Conservation (phyloP, 202 grass and related monocot genomes). For the Panicum hallii region DNA sequence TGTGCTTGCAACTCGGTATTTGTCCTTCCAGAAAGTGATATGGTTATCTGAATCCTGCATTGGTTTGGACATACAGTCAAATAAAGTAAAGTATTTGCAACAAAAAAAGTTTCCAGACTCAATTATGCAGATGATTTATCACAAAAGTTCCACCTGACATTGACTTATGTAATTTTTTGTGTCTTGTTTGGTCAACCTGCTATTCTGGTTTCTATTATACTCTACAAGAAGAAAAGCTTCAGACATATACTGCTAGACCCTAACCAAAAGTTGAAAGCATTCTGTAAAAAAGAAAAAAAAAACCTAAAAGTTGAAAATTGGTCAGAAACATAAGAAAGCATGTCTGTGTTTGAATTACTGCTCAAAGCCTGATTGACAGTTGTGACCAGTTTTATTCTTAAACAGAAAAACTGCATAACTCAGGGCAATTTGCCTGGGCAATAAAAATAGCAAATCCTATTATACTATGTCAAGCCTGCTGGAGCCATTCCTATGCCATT, state of each 20-base stretch:
- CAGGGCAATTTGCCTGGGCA: neutral
- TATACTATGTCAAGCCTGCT: too few relatives aligned
- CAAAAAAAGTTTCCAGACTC: slow-evolving; percentile 5
- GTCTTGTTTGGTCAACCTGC: slow-evolving; percentile 16
- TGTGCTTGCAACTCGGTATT: slow-evolving; percentile 59
- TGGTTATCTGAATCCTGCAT: slow-evolving; percentile 87
- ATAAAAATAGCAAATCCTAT: too few relatives aligned
- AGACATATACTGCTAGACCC: slow-evolving; percentile 24
- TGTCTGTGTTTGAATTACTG: neutral
- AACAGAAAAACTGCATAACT: neutral
- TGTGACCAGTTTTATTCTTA: slow-evolving; percentile 16
- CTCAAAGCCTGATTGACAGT: slow-evolving; percentile 3
- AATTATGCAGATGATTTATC: slow-evolving; percentile 14
- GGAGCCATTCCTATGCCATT: too few relatives aligned
- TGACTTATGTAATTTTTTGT: slow-evolving; percentile 1
- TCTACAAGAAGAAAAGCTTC: neutral
- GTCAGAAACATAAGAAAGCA: slow-evolving; percentile 2
- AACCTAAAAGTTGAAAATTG: slow-evolving; percentile 18
- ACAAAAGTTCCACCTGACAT: slow-evolving; percentile 29
- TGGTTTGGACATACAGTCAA: slow-evolving; percentile 28
- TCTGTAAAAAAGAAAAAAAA: neutral
- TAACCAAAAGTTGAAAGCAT: slow-evolving; percentile 5
- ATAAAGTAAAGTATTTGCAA: slow-evolving; percentile 29
- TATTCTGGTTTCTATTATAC: slow-evolving; percentile 7
- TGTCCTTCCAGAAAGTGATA: slow-evolving; percentile 72